phyloP scores from a whole-genome alignment of 75 land plant species.

The Cunninghamia lanceolata region DNA sequence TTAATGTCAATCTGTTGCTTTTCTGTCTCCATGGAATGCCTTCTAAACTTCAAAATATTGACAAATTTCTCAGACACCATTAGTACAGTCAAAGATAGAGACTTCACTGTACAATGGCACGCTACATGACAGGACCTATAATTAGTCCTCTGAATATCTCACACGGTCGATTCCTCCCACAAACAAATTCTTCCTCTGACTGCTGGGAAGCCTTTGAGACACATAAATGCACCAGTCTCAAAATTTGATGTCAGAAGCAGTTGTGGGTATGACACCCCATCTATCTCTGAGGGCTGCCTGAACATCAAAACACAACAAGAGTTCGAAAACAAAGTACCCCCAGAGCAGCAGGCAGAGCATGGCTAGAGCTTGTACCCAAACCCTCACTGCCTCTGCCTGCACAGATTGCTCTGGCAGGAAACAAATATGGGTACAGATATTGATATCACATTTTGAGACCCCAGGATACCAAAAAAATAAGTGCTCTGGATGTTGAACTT shows the following conservation, averaged over 20 bases:
- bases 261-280: constrained; percentile 44
- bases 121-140: constrained; percentile 39
- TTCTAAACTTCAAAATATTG: constrained; percentile 47
- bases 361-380: constrained; percentile 31
- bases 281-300: constrained; percentile 56
- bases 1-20: neutral
- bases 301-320: constrained; percentile 47
- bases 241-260: constrained; percentile 24
- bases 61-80: constrained; percentile 14
- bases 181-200: constrained; percentile 29
- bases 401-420: constrained; percentile 22
- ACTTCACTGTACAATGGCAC: constrained; percentile 29
- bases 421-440: no score
- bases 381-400: constrained; percentile 45
- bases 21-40: constrained; percentile 22
- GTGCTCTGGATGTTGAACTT: no score
- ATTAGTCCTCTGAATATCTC: constrained; percentile 50
- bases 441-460: no score
- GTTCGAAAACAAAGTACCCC: constrained; percentile 35
- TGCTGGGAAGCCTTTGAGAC: constrained; percentile 47
- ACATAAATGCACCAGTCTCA: constrained; percentile 13
- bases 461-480: no score
- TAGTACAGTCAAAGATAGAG: neutral
- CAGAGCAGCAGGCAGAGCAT: neutral
- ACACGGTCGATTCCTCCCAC: constrained; percentile 43